Percentiles rank a stretch among this genome's conserved stretches.
Evolutionary conservation across 2,329 filamentous ascomycete genomes (phyloP).

Genomic region (Septoria linicola): DNA sequence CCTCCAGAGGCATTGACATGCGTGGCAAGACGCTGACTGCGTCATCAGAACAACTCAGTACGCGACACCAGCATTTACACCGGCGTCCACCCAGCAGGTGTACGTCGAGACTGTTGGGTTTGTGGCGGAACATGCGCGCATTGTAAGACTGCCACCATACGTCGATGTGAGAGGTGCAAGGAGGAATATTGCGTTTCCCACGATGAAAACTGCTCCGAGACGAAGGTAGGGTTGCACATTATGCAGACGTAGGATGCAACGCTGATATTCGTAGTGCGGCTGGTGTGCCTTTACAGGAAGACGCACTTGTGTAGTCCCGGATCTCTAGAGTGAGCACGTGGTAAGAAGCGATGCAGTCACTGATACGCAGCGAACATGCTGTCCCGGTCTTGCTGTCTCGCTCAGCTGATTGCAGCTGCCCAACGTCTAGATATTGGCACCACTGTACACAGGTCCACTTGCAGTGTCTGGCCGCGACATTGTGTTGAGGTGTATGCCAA

Average conservation of each 20-base stretch:
- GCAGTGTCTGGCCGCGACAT: too few relatives aligned
- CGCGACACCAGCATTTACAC: not conserved
- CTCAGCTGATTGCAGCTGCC: too few relatives aligned
- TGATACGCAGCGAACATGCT: too few relatives aligned
- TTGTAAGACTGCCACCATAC: constrained; percentile 71
- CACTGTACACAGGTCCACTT: too few relatives aligned
- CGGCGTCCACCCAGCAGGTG: constrained; percentile 40
- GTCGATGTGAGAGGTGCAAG: constrained; percentile 68
- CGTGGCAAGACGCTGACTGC: not conserved
- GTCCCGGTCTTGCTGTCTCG: too few relatives aligned
- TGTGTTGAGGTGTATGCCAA: too few relatives aligned
- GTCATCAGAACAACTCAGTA: not conserved
- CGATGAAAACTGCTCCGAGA: constrained; percentile 75
- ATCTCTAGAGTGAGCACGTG: constrained; percentile 30
- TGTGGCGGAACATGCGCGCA: constrained; percentile 77
- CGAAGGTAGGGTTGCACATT: constrained; percentile 39
- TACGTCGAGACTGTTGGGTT: constrained; percentile 77
- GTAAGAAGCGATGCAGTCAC: not conserved
- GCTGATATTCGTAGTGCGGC: constrained; percentile 35
- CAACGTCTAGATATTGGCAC: too few relatives aligned
- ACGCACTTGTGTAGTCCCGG: constrained; percentile 37
- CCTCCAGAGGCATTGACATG: not conserved
- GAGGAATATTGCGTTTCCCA: constrained; percentile 82
- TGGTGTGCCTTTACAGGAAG: constrained; percentile 42
- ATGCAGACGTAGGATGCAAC: not conserved